phyloP scores from a whole-genome alignment of 768 basidiomycete genomes.

The Podaxis rugospora region DNA sequence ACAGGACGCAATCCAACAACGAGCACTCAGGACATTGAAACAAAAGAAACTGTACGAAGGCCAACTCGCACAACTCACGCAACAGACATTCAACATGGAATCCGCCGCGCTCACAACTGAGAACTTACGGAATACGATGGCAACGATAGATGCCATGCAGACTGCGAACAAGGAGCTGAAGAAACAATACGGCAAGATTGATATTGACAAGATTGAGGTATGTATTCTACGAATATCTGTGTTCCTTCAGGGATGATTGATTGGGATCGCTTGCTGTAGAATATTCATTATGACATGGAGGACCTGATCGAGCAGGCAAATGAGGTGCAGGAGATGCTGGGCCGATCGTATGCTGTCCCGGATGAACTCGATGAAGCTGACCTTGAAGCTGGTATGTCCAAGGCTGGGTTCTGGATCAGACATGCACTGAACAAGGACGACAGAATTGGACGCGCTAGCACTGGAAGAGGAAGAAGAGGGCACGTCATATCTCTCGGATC shows the following conservation, averaged over 20 bases:
- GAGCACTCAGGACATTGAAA: constrained; percentile 89
- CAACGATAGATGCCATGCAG: constrained; percentile 95
- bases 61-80: constrained; percentile 85
- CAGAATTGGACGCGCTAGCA: constrained; percentile 93
- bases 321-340: constrained; percentile 93
- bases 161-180: constrained; percentile 92
- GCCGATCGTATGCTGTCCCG: constrained; percentile 91
- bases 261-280: constrained; percentile 37
- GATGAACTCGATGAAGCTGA: constrained; percentile 98
- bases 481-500: constrained; percentile 80
- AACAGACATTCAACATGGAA: constrained; percentile 99
- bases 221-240: constrained; percentile 14
- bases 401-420: background rate
- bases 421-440: background rate
- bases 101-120: constrained; percentile 94
- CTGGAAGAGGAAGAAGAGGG: constrained; percentile 91
- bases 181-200: constrained; percentile 95
- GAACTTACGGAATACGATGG: constrained; percentile 98
- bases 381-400: constrained; percentile 79
- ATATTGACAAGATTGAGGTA: constrained; percentile 98
- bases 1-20: constrained; percentile 87
- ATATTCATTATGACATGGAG: constrained; percentile 97
- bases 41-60: constrained; percentile 96
- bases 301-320: constrained; percentile 95
- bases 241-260: background rate